Percentiles rank a stretch among this genome's conserved stretches.
These are phyloP conservation scores for Cajanus cajan DNA, from an alignment of 306 rosid genomes.

Conservation along the genomic window DNA sequence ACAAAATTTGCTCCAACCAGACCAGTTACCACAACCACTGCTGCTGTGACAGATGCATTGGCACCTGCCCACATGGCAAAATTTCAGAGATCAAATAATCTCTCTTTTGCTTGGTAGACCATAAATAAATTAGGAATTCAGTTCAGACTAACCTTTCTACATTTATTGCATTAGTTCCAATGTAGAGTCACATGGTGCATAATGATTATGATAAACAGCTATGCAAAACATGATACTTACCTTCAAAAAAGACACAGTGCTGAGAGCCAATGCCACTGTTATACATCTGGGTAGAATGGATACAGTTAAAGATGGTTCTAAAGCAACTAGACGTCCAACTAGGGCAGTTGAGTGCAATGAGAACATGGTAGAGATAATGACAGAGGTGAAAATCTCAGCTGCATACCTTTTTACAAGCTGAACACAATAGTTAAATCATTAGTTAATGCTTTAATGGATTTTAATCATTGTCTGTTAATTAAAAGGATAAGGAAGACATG, in stretches of 20 bases:
- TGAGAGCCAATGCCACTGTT: slow-evolving; percentile 81
- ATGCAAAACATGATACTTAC: slow-evolving; percentile 32
- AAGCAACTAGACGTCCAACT: slow-evolving; percentile 69
- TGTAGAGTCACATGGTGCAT: not conserved
- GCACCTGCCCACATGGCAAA: slow-evolving; percentile 51
- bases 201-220: not conserved
- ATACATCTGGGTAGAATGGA: slow-evolving; percentile 85
- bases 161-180: not conserved
- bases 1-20: slow-evolving; percentile 86
- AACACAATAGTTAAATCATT: slow-evolving; percentile 21
- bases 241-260: slow-evolving; percentile 83
- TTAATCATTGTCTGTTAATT: not conserved
- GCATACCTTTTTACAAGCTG: slow-evolving; percentile 91
- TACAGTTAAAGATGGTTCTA: slow-evolving; percentile 68
- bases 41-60: slow-evolving; percentile 74
- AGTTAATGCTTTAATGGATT: not conserved
- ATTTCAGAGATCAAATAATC: not conserved
- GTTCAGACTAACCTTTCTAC: not conserved
- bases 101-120: not conserved
- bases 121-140: not conserved
- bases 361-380: slow-evolving; percentile 64
- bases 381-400: slow-evolving; percentile 86
- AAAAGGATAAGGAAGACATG: not conserved
- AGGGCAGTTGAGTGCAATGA: slow-evolving; percentile 84
- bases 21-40: slow-evolving; percentile 73